Conservation (phyloP, 441 rosid species). For the Syzygium malaccense region DNA sequence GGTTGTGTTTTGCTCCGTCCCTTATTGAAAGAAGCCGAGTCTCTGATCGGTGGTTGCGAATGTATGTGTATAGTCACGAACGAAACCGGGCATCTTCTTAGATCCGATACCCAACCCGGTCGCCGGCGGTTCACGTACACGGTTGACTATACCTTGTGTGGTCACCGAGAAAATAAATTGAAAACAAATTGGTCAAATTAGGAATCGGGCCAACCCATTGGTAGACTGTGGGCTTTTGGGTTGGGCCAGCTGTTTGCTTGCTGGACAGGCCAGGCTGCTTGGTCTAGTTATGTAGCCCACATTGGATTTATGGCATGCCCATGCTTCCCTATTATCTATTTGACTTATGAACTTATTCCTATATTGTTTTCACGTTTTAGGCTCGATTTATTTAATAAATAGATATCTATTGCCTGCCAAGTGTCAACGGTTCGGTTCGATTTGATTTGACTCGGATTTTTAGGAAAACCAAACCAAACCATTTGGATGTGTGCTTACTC, state of each 20-base stretch:
- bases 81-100: neutral
- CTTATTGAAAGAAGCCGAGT: rapidly evolving
- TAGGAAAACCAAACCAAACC: too few species aligned
- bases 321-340: too few species aligned
- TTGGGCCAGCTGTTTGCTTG: neutral
- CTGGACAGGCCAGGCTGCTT: too few species aligned
- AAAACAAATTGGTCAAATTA: neutral
- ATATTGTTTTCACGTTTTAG: too few species aligned
- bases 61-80: neutral
- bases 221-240: neutral
- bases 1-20: neutral
- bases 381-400: too few species aligned
- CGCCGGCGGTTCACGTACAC: neutral
- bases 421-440: too few species aligned
- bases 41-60: neutral
- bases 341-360: too few species aligned
- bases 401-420: too few species aligned
- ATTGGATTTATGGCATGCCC: too few species aligned
- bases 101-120: neutral
- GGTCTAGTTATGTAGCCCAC: too few species aligned
- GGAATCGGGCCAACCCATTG: neutral
- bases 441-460: too few species aligned
- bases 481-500: too few species aligned
- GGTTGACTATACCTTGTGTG: neutral
- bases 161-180: neutral